A percentile compares a stretch with the other conserved stretches of the same genome.
Conservation (phyloP, 1,284 basidiomycete species). For the Calocybe gambosa region DNA sequence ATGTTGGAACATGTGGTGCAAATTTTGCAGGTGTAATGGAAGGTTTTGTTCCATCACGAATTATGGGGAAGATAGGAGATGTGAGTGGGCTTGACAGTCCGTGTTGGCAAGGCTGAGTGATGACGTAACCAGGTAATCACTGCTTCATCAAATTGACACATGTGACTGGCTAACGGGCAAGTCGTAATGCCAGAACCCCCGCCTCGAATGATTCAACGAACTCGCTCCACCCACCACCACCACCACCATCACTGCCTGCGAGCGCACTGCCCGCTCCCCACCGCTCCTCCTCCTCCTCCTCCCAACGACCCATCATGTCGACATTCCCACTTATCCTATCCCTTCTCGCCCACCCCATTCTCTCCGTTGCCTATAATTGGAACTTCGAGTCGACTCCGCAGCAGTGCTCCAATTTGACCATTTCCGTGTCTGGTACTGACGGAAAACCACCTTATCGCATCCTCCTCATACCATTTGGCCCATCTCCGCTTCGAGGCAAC, state of each 20-base stretch:
- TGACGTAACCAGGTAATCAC: too few species aligned
- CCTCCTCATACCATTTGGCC: constrained; percentile 61
- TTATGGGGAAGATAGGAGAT: neutral
- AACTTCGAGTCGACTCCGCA: constrained; percentile 47
- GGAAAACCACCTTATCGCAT: constrained; percentile 60
- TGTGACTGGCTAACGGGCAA: constrained; percentile 9
- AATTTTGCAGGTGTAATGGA: too few species aligned
- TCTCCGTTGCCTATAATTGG: constrained; percentile 51
- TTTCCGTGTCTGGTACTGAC: constrained; percentile 45
- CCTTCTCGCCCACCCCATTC: constrained; percentile 25
- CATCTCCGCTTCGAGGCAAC: constrained; percentile 51
- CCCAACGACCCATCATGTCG: constrained; percentile 2
- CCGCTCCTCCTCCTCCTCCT: neutral
- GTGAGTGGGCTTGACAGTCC: too few species aligned
- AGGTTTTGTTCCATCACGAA: too few species aligned
- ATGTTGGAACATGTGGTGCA: too few species aligned
- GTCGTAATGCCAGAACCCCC: neutral
- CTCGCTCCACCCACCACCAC: constrained; percentile 13
- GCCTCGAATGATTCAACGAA: neutral
- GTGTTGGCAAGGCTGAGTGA: too few species aligned
- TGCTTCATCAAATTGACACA: constrained; percentile 7
- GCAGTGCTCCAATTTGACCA: constrained; percentile 59
- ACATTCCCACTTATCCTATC: constrained; percentile 15
- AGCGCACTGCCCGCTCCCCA: neutral
- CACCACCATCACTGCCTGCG: neutral